phyloP scores from a whole-genome alignment of 2,329 filamentous ascomycete species.

The Cryphonectria parasitica region DNA sequence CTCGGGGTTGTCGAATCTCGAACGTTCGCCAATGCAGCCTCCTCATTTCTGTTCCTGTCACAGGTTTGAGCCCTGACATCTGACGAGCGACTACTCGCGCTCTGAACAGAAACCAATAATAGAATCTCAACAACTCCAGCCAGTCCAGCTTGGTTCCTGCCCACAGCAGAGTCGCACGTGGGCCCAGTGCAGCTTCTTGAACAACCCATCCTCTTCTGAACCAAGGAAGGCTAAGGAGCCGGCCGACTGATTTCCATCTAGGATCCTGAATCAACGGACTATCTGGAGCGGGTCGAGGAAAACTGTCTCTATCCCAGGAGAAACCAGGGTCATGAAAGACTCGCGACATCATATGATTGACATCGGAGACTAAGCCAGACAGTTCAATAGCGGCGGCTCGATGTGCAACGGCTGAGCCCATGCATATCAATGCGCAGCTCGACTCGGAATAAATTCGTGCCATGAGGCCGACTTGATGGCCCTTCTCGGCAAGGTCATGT shows the following conservation, averaged over 20 bases:
- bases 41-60: no score
- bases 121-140: background rate
- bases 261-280: background rate
- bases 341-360: background rate
- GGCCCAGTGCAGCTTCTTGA: background rate
- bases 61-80: no score
- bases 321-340: background rate
- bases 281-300: background rate
- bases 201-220: background rate
- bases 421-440: background rate
- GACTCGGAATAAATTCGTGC: background rate
- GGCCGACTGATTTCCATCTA: background rate
- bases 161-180: background rate
- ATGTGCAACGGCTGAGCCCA: background rate
- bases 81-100: no score
- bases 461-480: background rate
- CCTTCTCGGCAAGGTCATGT: background rate
- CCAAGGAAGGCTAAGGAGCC: background rate
- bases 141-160: background rate
- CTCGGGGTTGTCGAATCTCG: background rate
- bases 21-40: background rate
- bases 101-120: background rate
- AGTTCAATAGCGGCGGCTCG: background rate
- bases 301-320: background rate
- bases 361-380: background rate